Base-by-base conservation (phyloP, 2,329 filamentous ascomycete species). In the Purpureocillium lavendulum region DNA sequence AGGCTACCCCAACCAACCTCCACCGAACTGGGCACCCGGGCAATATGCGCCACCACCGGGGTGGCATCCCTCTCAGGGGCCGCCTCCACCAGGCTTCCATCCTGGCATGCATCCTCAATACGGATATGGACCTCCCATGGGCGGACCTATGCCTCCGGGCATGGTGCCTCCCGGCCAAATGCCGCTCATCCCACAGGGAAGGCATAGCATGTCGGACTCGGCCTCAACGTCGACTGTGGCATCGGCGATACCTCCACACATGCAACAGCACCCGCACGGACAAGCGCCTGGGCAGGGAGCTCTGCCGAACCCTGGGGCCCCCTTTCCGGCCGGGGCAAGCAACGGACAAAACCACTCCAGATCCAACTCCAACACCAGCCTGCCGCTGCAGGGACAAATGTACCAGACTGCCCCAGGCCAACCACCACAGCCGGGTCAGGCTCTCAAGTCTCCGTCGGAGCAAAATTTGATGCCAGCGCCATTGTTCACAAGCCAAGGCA, bases 31-130 rank as follows among this genome's bases (percentile, higher is more conserved):
- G 40, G 12, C 33, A 2, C 18, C 18, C 7, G 42, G 40, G 10
- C 36, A 39, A 18, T 36, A 43, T 15, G 34, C 30, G 15, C 39
- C 37, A n/a, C 15, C 33, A 10, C 28, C 29, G 21, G 33, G 33
- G 8, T 40, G 42, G 34, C 45, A 46, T 32, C 36, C 38, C 4
- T 37, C 43, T 30, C 35, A 45, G 6, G 30, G 39, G 17, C 16
- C 21, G 16, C 21, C 30, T 17, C 18, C 29, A 7, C 14, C 17
- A 12, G 29, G 37, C 4, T 41, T 39, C 30, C 35, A 41, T 18
- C 11, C 18, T 13, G 13, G 13, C 10, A 36, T 40, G 26, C 16
- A 30, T 11, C 28, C 28, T 7, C 33, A 35, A 14, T n/a, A 14
- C 16, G 29, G 30, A n/a, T 32, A 33, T 26, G 31, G 26, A 17